Base-by-base conservation (phyloP, 495 filamentous ascomycete species). In the Melanomma pulvis-pyrius region DNA sequence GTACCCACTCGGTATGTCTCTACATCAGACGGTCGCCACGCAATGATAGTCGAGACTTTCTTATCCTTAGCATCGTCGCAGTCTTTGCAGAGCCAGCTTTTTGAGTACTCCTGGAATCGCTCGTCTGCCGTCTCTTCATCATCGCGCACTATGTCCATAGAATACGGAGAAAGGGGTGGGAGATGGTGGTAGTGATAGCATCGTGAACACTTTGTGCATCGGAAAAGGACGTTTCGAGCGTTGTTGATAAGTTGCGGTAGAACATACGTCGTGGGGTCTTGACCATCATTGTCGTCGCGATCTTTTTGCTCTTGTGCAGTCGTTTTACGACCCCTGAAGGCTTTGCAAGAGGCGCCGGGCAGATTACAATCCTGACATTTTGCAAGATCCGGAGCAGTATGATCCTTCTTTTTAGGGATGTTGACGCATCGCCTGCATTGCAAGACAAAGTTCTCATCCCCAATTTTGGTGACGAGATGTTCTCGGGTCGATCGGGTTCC, bases 401-500 rank as follows among this genome's bases (percentile, higher is more conserved):
- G 64, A 68, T 97, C 90, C 69, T 90, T 93, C 54, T 83, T 83
- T 56, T 81, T 79, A 36, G 86, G 76, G 19, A 79, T 71, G 24
- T 89, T 86, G 47, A 97, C 79, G 71, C 96, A 99, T 46, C 88
- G 89, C 61, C 86, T 87, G 75, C 96, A 99, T 74, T 99, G 96
- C 36, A 98, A 78, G 41, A 98, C 87, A 69, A 94, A 97, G 17
- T 89, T 79, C 15, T 88, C 86, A 4, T 86, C 79, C 3, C 78
- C 85, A 51, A 97, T 79, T 74, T 97, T 98, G n/a, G 94, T 97
- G 25, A 96, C 91, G n/a, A 93, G 80, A 76, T 98, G 94, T 5
- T 97, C 92, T 47, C 96, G 83, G 12, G 68, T 74, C 30, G 79
- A 83, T 19, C 93, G 86, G n/a, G 79, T 74, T 21, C 92, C 91